phyloP scores from a whole-genome alignment of 1,284 basidiomycete species.

The Rhodotorula sp. region DNA sequence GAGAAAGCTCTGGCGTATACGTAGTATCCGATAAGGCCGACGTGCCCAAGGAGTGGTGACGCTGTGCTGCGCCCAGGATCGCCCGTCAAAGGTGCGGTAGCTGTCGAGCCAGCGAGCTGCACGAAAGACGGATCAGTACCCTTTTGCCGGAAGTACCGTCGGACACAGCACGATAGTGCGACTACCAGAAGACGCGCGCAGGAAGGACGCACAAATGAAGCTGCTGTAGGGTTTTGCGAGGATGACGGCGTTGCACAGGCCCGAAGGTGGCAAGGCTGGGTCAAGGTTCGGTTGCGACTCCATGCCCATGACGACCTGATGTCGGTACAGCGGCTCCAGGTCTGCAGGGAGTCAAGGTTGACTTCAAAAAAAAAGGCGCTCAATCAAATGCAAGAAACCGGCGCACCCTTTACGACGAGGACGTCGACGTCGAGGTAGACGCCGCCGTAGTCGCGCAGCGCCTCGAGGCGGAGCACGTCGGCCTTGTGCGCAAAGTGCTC shows the following conservation, averaged over 20 bases:
- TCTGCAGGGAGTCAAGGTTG: constrained; percentile 42
- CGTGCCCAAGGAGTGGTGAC: constrained; percentile 48
- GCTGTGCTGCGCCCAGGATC: constrained; percentile 53
- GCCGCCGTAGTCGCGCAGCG: constrained; percentile 53
- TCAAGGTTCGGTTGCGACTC: constrained; percentile 48
- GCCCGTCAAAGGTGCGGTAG: constrained; percentile 54
- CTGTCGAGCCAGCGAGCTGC: constrained; percentile 42
- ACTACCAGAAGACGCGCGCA: too few relatives aligned
- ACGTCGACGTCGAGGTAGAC: constrained; percentile 57
- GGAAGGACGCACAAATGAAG: constrained; percentile 51
- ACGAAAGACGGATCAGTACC: not conserved
- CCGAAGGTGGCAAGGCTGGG: constrained; percentile 47
- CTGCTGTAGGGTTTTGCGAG: constrained; percentile 51
- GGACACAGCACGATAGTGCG: too few relatives aligned
- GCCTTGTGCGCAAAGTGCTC: constrained; percentile 53
- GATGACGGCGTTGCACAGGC: constrained; percentile 57
- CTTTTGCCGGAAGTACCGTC: not conserved
- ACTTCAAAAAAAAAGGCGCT: constrained; percentile 34
- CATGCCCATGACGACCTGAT: constrained; percentile 54
- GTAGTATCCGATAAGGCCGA: not conserved
- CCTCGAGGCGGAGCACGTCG: constrained; percentile 52
- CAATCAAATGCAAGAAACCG: not conserved
- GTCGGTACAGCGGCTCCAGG: constrained; percentile 40
- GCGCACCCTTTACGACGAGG: constrained; percentile 27
- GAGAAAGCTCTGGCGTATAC: too few relatives aligned